Conservation (phyloP, 2,329 filamentous ascomycete genomes). For the Dothiorella sarmentorum region DNA sequence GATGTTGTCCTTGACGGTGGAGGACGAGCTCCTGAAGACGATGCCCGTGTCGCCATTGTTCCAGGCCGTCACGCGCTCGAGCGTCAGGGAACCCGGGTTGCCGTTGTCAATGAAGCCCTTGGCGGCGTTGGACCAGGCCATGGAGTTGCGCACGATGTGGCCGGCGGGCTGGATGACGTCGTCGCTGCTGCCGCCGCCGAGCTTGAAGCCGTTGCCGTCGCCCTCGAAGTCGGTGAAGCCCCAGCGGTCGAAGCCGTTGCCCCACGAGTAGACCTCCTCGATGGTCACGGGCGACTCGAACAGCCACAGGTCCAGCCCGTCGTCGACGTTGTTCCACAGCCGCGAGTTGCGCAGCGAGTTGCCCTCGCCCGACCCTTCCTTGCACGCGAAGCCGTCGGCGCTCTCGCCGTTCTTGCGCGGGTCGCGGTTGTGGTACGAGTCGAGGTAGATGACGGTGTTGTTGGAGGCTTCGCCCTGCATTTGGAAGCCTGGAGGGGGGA, state of each 20-base stretch:
- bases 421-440: slow-evolving; percentile 27
- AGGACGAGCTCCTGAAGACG: slow-evolving; percentile 35
- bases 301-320: slow-evolving; percentile 46
- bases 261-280: slow-evolving; percentile 46
- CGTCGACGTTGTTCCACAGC: slow-evolving; percentile 52
- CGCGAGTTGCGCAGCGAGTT: slow-evolving; percentile 46
- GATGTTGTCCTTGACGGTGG: slow-evolving; percentile 40
- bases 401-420: slow-evolving; percentile 53
- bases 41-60: slow-evolving; percentile 45
- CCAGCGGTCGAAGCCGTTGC: slow-evolving; percentile 48
- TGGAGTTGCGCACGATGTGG: slow-evolving; percentile 46
- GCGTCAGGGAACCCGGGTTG: slow-evolving; percentile 40
- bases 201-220: slow-evolving; percentile 50
- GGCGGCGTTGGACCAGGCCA: slow-evolving; percentile 44
- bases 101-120: slow-evolving; percentile 50
- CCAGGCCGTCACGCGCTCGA: slow-evolving; percentile 47
- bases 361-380: slow-evolving; percentile 46
- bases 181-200: slow-evolving; percentile 35
- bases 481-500: slow-evolving; percentile 30
- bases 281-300: slow-evolving; percentile 45
- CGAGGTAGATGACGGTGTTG: slow-evolving; percentile 27
- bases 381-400: slow-evolving; percentile 50
- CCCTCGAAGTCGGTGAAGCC: slow-evolving; percentile 43
- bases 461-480: slow-evolving; percentile 32
- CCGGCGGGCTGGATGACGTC: slow-evolving; percentile 37